phyloP scores from a whole-genome alignment of 2,329 filamentous ascomycete genomes.

The Fusarium annulatum region DNA sequence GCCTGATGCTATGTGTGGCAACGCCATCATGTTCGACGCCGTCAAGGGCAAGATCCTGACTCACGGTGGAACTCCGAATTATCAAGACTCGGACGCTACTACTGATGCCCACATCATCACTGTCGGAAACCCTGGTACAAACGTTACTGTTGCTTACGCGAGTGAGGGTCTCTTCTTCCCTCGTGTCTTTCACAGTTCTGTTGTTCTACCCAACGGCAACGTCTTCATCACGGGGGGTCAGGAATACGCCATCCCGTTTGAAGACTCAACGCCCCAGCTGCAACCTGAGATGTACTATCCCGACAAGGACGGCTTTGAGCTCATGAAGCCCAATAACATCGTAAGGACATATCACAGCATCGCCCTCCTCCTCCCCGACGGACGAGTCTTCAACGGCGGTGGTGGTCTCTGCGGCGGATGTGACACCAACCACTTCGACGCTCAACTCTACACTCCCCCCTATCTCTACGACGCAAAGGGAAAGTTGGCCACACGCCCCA shows the following conservation, averaged over 20 bases:
- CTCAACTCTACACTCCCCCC: conserved; percentile 27
- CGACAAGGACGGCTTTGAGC: background rate
- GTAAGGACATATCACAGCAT: conserved; percentile 30
- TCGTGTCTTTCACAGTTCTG: conserved; percentile 58
- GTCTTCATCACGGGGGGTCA: conserved; percentile 60
- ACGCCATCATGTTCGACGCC: conserved; percentile 68
- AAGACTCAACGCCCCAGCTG: conserved; percentile 25
- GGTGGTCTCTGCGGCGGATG: conserved; percentile 26
- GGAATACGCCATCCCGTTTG: conserved; percentile 23
- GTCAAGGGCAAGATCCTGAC: conserved; percentile 67
- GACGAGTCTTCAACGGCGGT: conserved; percentile 31
- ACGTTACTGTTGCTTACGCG: conserved; percentile 2
- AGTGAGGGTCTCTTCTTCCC: conserved; percentile 26
- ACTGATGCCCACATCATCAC: conserved; percentile 62
- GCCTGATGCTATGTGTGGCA: conserved; percentile 65
- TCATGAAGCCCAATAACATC: conserved; percentile 31
- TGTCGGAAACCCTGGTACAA: conserved; percentile 46
- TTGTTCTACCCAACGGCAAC: conserved; percentile 61
- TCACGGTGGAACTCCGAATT: conserved; percentile 60
- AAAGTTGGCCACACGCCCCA: conserved; percentile 14
- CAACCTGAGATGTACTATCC: conserved; percentile 28
- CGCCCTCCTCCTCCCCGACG: conserved; percentile 22
- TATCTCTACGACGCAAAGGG: conserved; percentile 29
- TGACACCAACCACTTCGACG: conserved; percentile 34
- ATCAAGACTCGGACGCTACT: conserved; percentile 57